A percentile compares a stretch with the other conserved stretches of the same genome.
These are phyloP conservation scores for Drechslerella dactyloides DNA, from an alignment of 2,329 filamentous ascomycete genomes.

Conservation along the genomic window DNA sequence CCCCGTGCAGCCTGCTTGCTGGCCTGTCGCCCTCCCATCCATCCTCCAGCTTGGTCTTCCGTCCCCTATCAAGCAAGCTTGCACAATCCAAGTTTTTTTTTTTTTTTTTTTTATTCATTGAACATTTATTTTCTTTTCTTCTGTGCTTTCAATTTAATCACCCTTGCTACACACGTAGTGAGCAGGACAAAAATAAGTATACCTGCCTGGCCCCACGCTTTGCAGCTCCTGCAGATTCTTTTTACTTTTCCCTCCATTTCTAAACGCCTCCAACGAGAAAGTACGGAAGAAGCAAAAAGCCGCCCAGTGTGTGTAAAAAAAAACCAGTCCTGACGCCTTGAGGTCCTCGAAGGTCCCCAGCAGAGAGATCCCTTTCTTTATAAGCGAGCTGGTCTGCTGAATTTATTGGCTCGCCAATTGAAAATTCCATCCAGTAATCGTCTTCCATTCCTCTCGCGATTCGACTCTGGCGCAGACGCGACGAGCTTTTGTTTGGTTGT, in stretches of 20 bases:
- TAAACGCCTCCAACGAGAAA: slow-evolving; percentile 8
- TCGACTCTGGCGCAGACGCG: slow-evolving; percentile 34
- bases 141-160: slow-evolving; percentile 13
- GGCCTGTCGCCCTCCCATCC: slow-evolving; percentile 14
- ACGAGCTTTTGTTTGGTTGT: slow-evolving; percentile 25
- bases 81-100: slow-evolving; percentile 41
- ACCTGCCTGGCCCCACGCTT: slow-evolving; percentile 38
- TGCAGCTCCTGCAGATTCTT: slow-evolving; percentile 15
- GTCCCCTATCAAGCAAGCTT: slow-evolving; percentile 17
- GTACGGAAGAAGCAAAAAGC: slow-evolving; percentile 11
- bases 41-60: slow-evolving; percentile 23
- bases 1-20: slow-evolving; percentile 36
- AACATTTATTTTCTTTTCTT: slow-evolving; percentile 18
- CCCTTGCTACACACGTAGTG: slow-evolving; percentile 35
- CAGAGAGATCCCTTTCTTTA: slow-evolving; percentile 35
- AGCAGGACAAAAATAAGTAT: slow-evolving; percentile 41
- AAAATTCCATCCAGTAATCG: slow-evolving; percentile 47
- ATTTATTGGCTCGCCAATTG: slow-evolving; percentile 50
- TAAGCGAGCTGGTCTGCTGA: slow-evolving; percentile 49
- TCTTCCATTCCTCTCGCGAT: slow-evolving; percentile 43
- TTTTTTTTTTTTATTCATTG: slow-evolving; percentile 28
- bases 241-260: slow-evolving; percentile 9
- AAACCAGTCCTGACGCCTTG: slow-evolving; percentile 12
- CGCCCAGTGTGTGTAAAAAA: not conserved
- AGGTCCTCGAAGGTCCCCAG: slow-evolving; percentile 26